Conservation (phyloP, 176 grass and related monocot species). For the Hordeum marinum region DNA sequence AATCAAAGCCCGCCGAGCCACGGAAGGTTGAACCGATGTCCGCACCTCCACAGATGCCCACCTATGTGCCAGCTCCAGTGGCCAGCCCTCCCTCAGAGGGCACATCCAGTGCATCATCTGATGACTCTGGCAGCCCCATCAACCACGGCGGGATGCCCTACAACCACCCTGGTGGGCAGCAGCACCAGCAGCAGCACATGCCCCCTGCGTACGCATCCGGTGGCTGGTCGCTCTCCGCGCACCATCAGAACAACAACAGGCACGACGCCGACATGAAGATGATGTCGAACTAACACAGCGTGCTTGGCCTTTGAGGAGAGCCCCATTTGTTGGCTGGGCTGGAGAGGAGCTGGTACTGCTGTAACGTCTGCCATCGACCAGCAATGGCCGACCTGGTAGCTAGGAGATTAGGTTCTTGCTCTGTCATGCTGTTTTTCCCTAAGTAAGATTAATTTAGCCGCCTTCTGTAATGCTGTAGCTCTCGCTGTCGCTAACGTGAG, state of each 20-base stretch:
- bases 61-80: conserved; percentile 47
- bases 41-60: conserved; percentile 55
- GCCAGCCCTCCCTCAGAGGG: conserved; percentile 63
- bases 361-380: neutral
- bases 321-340: conserved; percentile 22
- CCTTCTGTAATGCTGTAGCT: conserved; percentile 31
- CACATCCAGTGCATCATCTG: conserved; percentile 66
- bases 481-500: conserved; percentile 21
- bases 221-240: conserved; percentile 63
- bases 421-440: conserved; percentile 14
- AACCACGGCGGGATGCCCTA: conserved; percentile 48
- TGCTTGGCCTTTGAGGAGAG: conserved; percentile 12
- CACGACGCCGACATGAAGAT: conserved; percentile 88
- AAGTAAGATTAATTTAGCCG: conserved; percentile 47
- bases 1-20: conserved; percentile 65
- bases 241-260: conserved; percentile 57
- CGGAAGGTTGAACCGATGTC: conserved; percentile 63
- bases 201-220: conserved; percentile 51
- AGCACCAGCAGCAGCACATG: conserved; percentile 63
- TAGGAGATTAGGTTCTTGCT: conserved; percentile 47
- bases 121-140: conserved; percentile 72
- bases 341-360: conserved; percentile 23
- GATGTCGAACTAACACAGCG: conserved; percentile 57
- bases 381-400: neutral
- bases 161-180: conserved; percentile 55